phyloP scores from a whole-genome alignment of 257 asterid species.

The Penstemon eatonii region DNA sequence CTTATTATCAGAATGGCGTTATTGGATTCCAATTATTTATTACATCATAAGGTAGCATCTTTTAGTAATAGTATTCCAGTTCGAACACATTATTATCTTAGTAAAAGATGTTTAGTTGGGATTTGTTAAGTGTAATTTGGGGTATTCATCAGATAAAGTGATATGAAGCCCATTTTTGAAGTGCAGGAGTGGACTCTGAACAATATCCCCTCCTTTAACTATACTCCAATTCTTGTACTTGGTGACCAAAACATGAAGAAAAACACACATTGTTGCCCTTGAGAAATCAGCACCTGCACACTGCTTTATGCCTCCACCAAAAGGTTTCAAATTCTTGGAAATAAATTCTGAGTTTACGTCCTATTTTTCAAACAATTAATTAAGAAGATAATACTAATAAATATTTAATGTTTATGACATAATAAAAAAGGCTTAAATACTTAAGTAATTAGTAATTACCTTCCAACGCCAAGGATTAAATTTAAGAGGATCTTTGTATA shows the following conservation, averaged over 20 bases:
- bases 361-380: not conserved
- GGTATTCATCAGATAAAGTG: not conserved
- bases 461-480: constrained; percentile 44
- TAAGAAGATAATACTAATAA: not conserved
- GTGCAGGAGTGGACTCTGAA: constrained; percentile 26
- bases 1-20: too few species aligned
- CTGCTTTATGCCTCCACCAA: constrained; percentile 39
- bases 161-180: constrained; percentile 27
- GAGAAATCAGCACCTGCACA: constrained; percentile 40
- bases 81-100: too few species aligned
- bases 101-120: too few species aligned
- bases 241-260: constrained; percentile 35
- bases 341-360: constrained; percentile 23
- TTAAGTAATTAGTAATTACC: constrained; percentile 18
- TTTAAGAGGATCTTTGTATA: constrained; percentile 31
- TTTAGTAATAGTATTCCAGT: too few species aligned
- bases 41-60: too few species aligned
- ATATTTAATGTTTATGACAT: not conserved
- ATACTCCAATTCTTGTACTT: constrained; percentile 32
- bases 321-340: constrained; percentile 33
- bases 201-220: constrained; percentile 28
- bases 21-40: too few species aligned
- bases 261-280: constrained; percentile 27
- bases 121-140: not conserved
- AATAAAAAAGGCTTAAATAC: not conserved